Evolutionary conservation across 2,329 filamentous ascomycete genomes (phyloP).

Genomic region (Fusarium sp.): DNA sequence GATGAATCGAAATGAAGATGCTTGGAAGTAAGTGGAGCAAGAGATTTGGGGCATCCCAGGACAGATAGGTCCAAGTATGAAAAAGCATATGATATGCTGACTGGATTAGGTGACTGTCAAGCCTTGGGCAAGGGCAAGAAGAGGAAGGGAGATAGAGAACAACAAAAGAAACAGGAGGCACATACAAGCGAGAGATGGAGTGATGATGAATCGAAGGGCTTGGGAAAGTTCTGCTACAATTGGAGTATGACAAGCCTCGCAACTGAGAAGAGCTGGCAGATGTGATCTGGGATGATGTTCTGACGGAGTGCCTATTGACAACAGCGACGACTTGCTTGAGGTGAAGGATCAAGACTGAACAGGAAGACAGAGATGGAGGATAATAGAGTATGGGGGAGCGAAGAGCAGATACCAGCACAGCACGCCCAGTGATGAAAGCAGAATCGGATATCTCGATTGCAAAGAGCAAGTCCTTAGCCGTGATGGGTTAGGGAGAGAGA

Average conservation of each 20-base stretch:
- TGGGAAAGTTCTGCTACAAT: constrained; percentile 7
- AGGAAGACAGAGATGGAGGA: constrained; percentile 15
- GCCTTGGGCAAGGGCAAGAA: neutral
- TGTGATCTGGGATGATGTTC: constrained; percentile 16
- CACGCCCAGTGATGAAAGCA: constrained; percentile 24
- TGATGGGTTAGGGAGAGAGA: constrained; percentile 26
- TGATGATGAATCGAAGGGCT: constrained; percentile 15
- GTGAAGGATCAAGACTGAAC: constrained; percentile 9
- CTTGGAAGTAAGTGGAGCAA: constrained; percentile 1
- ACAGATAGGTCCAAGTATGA: constrained; percentile 11
- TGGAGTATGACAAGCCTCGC: constrained; percentile 16
- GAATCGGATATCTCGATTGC: constrained; percentile 44
- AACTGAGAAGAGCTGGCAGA: constrained; percentile 21
- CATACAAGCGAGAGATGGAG: constrained; percentile 30
- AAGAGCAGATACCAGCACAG: constrained; percentile 24
- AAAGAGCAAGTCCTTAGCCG: constrained; percentile 24
- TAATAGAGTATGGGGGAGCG: constrained; percentile 24
- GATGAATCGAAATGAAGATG: constrained; percentile 7
- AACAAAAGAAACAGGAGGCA: constrained; percentile 25
- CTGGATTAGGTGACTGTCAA: constrained; percentile 1
- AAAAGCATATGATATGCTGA: constrained; percentile 17
- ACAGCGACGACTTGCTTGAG: constrained; percentile 23
- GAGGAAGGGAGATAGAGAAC: constrained; percentile 6
- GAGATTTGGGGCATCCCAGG: neutral
- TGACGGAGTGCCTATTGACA: constrained; percentile 25